Base-by-base conservation (phyloP, 163 green algal species). In the Smithsoniella earleae region DNA sequence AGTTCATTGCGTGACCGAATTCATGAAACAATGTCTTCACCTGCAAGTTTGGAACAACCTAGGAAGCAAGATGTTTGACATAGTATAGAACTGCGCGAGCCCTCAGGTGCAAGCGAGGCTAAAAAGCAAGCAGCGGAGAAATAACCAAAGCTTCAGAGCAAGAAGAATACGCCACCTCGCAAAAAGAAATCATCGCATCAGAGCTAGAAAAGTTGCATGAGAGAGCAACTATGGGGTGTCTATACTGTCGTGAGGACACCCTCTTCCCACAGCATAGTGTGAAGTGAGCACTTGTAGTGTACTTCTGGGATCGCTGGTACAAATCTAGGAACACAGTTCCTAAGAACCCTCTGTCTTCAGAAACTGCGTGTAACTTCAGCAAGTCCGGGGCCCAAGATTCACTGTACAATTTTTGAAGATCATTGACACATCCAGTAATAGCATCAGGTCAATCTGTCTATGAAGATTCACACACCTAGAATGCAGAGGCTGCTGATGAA, bases 1-100 rank as follows among this genome's bases (percentile, higher is more conserved):
- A 69, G 58, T 69, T 69, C 30, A 69, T 30, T 4, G 58, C 58
- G 58, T 69, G 58, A 6, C 58, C 58, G 6, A 69, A 33, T 13
- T 69, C 58, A 13, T 69, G 58, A 43, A 69, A 69, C 58, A 69
- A 36, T 34, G 58, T 69, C 58, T 69, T 30, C n/a, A 69, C 58
- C 58, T 69, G 25, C 58, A 69, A n/a, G n/a, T n/a, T n/a, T n/a
- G n/a, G n/a, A n/a, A n/a, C n/a, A n/a, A n/a, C n/a, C n/a, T n/a
- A n/a, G n/a, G n/a, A n/a, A n/a, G n/a, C n/a, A n/a, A n/a, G n/a
- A n/a, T n/a, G n/a, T n/a, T n/a, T n/a, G n/a, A n/a, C n/a, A n/a
- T n/a, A n/a, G n/a, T n/a, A n/a, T n/a, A n/a, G n/a, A n/a, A n/a
- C n/a, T n/a, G n/a, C n/a, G n/a, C n/a, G n/a, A n/a, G n/a, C n/a